These are phyloP conservation scores for Durotheca rogersii DNA, from an alignment of 495 filamentous ascomycete species.

Conservation along the genomic window DNA sequence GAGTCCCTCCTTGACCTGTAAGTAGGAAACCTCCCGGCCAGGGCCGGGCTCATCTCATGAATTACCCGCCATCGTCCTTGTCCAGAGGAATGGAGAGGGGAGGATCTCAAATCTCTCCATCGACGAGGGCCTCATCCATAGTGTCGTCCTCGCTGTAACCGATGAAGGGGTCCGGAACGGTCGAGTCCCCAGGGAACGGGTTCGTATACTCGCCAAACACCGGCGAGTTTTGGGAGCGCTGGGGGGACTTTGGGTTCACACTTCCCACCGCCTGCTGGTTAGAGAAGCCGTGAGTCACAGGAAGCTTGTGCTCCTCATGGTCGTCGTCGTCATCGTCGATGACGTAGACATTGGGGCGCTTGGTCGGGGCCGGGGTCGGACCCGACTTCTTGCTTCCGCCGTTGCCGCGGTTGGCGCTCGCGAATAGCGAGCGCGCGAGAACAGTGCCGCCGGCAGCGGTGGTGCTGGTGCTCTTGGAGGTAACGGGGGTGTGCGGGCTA, in stretches of 20 bases:
- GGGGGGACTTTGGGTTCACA: too few species aligned
- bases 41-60: too few species aligned
- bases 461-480: not conserved
- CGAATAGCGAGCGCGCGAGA: not conserved
- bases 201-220: too few species aligned
- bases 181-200: not conserved
- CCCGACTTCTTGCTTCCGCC: too few species aligned
- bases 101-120: constrained; percentile 23
- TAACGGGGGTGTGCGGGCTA: not conserved
- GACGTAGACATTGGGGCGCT: constrained; percentile 20
- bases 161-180: not conserved
- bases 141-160: not conserved
- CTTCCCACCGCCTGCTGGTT: too few species aligned
- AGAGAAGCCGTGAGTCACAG: too few species aligned
- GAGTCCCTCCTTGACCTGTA: too few species aligned
- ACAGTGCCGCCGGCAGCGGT: not conserved
- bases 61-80: not conserved
- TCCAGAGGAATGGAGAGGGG: not conserved
- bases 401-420: too few species aligned
- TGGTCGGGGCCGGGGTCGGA: constrained; percentile 1
- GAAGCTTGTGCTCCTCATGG: too few species aligned
- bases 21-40: too few species aligned
- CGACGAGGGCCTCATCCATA: constrained; percentile 7
- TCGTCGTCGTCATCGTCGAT: constrained; percentile 28
- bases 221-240: too few species aligned